Base-by-base conservation (phyloP, 306 rosid genomes). In the Urtica urens region DNA sequence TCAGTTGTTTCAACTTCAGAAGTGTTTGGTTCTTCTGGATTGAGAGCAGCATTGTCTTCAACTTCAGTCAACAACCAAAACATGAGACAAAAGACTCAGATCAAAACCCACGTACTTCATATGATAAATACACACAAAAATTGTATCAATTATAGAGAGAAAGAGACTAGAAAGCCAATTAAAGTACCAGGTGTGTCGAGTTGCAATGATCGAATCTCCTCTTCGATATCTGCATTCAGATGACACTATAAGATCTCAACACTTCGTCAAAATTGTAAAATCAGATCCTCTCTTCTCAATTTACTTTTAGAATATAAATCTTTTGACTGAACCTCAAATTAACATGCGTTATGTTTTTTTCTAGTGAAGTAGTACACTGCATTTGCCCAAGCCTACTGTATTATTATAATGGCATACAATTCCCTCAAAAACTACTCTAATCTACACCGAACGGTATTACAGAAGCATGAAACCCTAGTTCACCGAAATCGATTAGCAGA, bases 131-230 rank as follows among this genome's bases (percentile, higher is more conserved):
- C 0, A 10, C 11, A 13, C 13, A 8, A 37, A 37, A 10, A n/a
- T 14, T 4, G 15, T n/a, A 38, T 0, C 2, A 50, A 67, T 18
- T 30, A 24, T 52, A 53, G n/a, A 46, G 9, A 0, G 26, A 13
- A 49, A 49, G 23, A 44, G 0, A 3, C 5, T 54, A 10, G 26
- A 15, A 15, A 18, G 8, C 46, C 33, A 26, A 44, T 43, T 34
- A 20, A 14, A n/a, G 55, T 82, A 86, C 93, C 96, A 68, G 83
- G 73, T 4, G 76, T 70, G 14, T 86, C 96, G 14, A 86, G 94
- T 78, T 86, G 90, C 51, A 86, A 69, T 33, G 86, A 70, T 39
- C 94, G 90, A 69, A 86, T 82, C 40, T 86, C 94, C 71, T 79
- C 94, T 61, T 77, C 94, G n/a, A 86, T 74, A 75, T 82, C 96